Evolutionary conservation across 805 yeast species (phyloP).

Genomic region (Sugiyamaella boreocaroliniensis): DNA sequence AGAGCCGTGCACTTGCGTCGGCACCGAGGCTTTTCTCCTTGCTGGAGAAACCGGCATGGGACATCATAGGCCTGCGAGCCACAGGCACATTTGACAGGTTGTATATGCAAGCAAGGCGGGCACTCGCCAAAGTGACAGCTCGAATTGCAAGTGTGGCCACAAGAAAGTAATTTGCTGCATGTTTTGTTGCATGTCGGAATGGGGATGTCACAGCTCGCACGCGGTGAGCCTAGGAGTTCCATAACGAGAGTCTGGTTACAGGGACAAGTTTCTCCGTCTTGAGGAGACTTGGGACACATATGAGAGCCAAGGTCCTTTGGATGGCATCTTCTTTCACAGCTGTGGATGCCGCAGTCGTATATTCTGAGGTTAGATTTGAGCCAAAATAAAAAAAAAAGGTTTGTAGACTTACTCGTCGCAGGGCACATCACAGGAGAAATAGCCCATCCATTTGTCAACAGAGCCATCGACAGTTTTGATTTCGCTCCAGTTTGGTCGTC

Average conservation of each 20-base stretch:
- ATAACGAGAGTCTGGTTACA: conserved; percentile 63
- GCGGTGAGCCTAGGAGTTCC: conserved; percentile 33
- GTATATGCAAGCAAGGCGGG: conserved; percentile 52
- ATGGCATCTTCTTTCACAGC: conserved; percentile 48
- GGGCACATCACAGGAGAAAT: conserved; percentile 40
- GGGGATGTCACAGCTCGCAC: conserved; percentile 66
- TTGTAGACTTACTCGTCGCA: conserved; percentile 32
- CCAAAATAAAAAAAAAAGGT: no score
- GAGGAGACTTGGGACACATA: conserved; percentile 62
- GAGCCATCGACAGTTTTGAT: conserved; percentile 20
- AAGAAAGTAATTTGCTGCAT: conserved; percentile 57
- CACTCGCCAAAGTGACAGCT: conserved; percentile 77
- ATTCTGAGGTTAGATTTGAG: conserved; percentile 11
- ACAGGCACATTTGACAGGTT: conserved; percentile 57
- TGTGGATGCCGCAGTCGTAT: conserved; percentile 61
- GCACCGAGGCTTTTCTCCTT: conserved; percentile 55
- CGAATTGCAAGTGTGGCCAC: conserved; percentile 68
- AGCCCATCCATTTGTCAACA: conserved; percentile 42
- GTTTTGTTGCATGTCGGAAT: conserved; percentile 64
- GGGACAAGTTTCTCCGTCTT: conserved; percentile 55
- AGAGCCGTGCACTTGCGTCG: conserved; percentile 63
- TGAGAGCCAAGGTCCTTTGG: conserved; percentile 36
- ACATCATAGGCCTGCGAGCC: conserved; percentile 44
- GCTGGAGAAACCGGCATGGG: conserved; percentile 54
- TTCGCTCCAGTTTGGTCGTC: conserved; percentile 14